Evolutionary conservation across 371 early-diverging fungal species (phyloP).

Genomic region (Apophysomyces trapeziformis): DNA sequence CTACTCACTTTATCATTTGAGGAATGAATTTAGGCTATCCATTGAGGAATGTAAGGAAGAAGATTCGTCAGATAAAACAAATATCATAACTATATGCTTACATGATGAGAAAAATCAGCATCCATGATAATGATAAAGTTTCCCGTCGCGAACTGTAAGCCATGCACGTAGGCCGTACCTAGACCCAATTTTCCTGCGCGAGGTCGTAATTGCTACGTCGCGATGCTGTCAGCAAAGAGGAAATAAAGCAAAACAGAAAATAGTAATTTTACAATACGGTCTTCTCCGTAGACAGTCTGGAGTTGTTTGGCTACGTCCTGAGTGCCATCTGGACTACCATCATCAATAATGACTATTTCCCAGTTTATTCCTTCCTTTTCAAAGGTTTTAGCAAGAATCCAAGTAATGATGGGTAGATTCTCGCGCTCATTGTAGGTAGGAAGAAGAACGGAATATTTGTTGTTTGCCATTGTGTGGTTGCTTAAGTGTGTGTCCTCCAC

Average conservation of each 20-base stretch:
- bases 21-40: constrained; percentile 96
- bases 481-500: constrained; percentile 30
- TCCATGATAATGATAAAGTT: constrained; percentile 98
- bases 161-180: constrained; percentile 95
- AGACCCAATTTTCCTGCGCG: constrained; percentile 97
- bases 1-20: constrained; percentile 79
- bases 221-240: neutral
- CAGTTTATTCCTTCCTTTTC: constrained; percentile 83
- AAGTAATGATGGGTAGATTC: constrained; percentile 94
- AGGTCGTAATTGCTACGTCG: constrained; percentile 76
- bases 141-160: constrained; percentile 92
- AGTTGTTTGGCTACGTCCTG: constrained; percentile 91
- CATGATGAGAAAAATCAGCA: constrained; percentile 99
- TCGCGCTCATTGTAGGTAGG: constrained; percentile 99
- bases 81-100: constrained; percentile 28
- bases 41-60: constrained; percentile 12
- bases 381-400: constrained; percentile 90
- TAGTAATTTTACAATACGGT: constrained; percentile 74
- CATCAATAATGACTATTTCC: constrained; percentile 98
- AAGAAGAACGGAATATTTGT: constrained; percentile 90
- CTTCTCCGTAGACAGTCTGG: constrained; percentile 83
- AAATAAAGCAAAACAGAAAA: neutral
- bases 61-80: neutral
- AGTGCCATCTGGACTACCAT: constrained; percentile 98
- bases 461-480: constrained; percentile 33